Conservation (phyloP, 2,329 filamentous ascomycete genomes). For the Arthrinium puccinioides region DNA sequence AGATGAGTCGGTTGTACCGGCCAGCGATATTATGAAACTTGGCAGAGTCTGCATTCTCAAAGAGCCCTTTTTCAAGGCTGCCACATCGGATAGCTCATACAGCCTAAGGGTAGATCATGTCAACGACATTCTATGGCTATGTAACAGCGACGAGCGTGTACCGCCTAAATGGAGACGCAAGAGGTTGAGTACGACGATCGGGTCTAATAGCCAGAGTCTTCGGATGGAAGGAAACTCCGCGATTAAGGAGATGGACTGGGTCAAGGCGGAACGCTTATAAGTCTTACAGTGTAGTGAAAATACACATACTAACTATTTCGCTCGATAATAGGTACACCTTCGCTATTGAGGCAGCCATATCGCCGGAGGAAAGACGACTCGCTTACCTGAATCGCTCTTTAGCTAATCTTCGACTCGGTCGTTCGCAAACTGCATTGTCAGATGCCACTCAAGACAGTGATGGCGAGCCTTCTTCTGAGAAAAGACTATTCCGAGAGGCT, state of each 20-base stretch:
- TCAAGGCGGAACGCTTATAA: conserved; percentile 22
- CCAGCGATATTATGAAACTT: conserved; percentile 24
- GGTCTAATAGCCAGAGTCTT: conserved; percentile 13
- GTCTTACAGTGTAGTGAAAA: conserved; percentile 9
- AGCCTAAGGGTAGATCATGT: conserved; percentile 44
- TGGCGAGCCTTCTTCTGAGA: conserved; percentile 24
- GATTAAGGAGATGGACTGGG: conserved; percentile 18
- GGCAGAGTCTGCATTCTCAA: conserved; percentile 37
- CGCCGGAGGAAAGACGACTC: conserved; percentile 25
- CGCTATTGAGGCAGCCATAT: conserved; percentile 24
- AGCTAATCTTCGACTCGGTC: conserved; percentile 21
- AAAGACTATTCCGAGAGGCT: conserved; percentile 34
- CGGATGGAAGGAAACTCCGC: conserved; percentile 26
- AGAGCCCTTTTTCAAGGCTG: conserved; percentile 46
- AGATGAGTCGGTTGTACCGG: conserved; percentile 23
- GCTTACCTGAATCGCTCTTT: conserved; percentile 29
- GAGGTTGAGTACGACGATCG: neutral
- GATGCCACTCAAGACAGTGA: conserved; percentile 17
- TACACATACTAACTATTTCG: neutral
- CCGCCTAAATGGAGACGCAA: conserved; percentile 27
- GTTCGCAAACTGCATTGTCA: conserved; percentile 19
- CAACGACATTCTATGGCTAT: conserved; percentile 36
- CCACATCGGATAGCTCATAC: conserved; percentile 28
- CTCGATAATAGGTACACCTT: conserved; percentile 25
- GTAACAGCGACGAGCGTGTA: conserved; percentile 26